Evolutionary conservation across 2,329 filamentous ascomycete genomes (phyloP), one percentile per base, ranked within the genome.

Genomic region (Hymenoscyphus scutula): DNA sequence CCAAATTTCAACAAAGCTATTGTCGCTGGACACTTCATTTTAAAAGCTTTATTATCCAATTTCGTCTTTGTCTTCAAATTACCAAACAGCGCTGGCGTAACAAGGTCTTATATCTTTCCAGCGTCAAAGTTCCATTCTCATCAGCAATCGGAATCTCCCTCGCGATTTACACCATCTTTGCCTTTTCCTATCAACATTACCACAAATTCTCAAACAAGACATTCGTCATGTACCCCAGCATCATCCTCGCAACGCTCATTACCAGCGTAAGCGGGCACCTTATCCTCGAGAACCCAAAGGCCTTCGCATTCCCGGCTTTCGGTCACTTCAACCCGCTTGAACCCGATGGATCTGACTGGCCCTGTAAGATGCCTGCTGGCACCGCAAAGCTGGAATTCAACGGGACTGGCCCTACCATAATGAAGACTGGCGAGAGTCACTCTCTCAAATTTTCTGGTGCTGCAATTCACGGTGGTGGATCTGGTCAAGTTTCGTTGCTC

Each of bases 401-500:
- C n/a, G 56, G 56, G 17, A 27, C 19, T 41, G n/a, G n/a, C 19
- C 56, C 37, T 27, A 56, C 54, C 19, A 10, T 29, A 8, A 41
- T 38, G 56, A 45, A 23, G 6, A 27, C 27, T 25, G 56, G 56
- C 29, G 19, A 58, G 25, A n/a, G 11, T 17, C 56, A 58, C 29
- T 19, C 32, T 27, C 6, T 41, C n/a, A 45, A 34, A 3, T 58
- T 58, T 1, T 45, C 25, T n/a, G 56, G 56, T 5, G 8, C 37
- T 2, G 56, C 56, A 38, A 38, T 58, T 10, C 56, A 58, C 37
- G 56, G 56, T 30, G 56, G 56, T 15, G 56, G 56, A n/a, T 38
- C 30, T 45, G 32, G 56, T 58, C 56, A 58, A 25, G 19, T 58
- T 8, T 32, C 32, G 3, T 10, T 58, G 8, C 25, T 29, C 10